Evolutionary conservation across 208 protist genomes (phyloP).

Genomic region (Borovskyia barvae): DNA sequence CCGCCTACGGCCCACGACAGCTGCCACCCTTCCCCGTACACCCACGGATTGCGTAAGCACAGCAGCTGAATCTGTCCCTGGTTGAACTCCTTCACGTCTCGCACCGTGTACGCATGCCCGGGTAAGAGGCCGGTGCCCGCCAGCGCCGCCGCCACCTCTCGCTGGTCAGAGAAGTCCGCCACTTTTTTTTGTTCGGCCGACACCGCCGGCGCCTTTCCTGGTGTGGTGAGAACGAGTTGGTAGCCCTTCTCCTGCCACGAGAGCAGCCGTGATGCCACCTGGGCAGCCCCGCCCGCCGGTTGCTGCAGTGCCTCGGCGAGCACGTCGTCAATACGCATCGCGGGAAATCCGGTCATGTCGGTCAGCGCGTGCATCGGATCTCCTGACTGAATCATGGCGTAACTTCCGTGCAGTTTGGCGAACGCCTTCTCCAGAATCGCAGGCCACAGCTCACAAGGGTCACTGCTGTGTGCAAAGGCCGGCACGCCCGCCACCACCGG

Average conservation of each 20-base stretch:
- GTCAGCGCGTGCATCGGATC: conserved; percentile 85
- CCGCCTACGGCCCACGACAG: conserved; percentile 41
- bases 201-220: conserved; percentile 74
- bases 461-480: conserved; percentile 57
- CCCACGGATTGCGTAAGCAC: conserved; percentile 72
- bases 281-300: conserved; percentile 18
- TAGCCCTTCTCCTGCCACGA: conserved; percentile 43
- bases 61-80: conserved; percentile 48
- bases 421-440: conserved; percentile 90
- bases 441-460: conserved; percentile 86
- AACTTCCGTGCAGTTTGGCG: conserved; percentile 86
- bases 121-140: conserved; percentile 61
- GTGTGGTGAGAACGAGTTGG: conserved; percentile 67
- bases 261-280: conserved; percentile 41
- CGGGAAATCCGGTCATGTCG: conserved; percentile 78
- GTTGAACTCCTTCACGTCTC: conserved; percentile 41
- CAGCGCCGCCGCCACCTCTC: conserved; percentile 43
- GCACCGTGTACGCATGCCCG: conserved; percentile 78
- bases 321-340: conserved; percentile 70
- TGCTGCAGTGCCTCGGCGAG: conserved; percentile 55
- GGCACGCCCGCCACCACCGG: conserved; percentile 51
- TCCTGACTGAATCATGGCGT: conserved; percentile 79
- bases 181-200: conserved; percentile 32
- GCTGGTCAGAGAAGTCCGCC: conserved; percentile 54
- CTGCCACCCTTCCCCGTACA: conserved; percentile 29